Percentiles rank a stretch among this genome's conserved stretches.
Evolutionary conservation across 2,329 filamentous ascomycete species (phyloP).

Genomic region (Hymenoscyphus scutula): DNA sequence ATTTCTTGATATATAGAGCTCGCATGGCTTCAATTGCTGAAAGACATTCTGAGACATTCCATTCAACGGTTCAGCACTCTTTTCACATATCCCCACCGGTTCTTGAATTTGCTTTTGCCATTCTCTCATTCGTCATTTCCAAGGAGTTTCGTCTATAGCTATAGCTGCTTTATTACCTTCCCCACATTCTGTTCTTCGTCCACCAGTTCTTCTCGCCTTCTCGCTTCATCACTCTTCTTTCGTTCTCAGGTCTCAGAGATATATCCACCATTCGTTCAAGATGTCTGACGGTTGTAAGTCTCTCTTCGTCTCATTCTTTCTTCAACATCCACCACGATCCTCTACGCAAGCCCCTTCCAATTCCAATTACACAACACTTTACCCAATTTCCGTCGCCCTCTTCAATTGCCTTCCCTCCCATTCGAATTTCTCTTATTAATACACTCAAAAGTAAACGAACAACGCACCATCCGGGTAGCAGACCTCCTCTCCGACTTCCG

Average conservation of each 20-base stretch:
- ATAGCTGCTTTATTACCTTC: neutral
- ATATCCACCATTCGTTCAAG: slow-evolving; percentile 7
- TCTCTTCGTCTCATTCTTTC: neutral
- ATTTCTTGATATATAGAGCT: slow-evolving; percentile 9
- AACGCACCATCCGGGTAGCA: slow-evolving; percentile 57
- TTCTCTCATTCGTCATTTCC: slow-evolving; percentile 3
- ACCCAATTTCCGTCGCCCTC: neutral
- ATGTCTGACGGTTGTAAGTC: slow-evolving; percentile 13
- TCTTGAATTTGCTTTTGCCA: neutral
- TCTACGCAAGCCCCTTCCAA: neutral
- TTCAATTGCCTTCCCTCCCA: neutral
- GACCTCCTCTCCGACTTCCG: slow-evolving; percentile 62
- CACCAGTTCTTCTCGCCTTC: too few species aligned
- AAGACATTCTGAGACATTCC: slow-evolving; percentile 10
- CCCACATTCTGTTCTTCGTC: neutral
- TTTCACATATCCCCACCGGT: neutral
- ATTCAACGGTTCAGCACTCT: slow-evolving; percentile 4
- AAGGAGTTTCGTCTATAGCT: neutral
- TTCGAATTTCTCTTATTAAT: slow-evolving; percentile 15
- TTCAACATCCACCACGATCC: neutral
- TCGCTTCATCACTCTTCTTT: slow-evolving; percentile 4
- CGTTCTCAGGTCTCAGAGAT: neutral
- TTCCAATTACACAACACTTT: neutral
- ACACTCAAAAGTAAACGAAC: slow-evolving; percentile 54
- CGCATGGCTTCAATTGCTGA: slow-evolving; percentile 8